Percentiles rank a stretch among this genome's conserved stretches.
Evolutionary conservation across 306 rosid species (phyloP).

Genomic region (Sechiopsis laciniata): DNA sequence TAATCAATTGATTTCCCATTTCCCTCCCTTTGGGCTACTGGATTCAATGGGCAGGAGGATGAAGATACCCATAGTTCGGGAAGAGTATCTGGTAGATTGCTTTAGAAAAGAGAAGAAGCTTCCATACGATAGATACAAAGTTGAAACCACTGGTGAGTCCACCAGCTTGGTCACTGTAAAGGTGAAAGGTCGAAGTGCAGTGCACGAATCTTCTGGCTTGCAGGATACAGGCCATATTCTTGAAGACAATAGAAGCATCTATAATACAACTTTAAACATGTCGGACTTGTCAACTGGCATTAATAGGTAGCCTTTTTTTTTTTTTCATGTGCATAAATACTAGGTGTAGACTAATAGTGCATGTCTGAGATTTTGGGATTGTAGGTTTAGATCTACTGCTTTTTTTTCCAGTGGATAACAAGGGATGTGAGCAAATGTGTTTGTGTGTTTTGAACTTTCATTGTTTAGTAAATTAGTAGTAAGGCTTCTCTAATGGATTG

Average conservation of each 20-base stretch:
- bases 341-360: no score
- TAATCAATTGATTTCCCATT: conserved; percentile 14
- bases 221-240: conserved; percentile 92
- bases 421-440: not conserved
- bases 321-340: not conserved
- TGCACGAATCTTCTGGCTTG: conserved; percentile 80
- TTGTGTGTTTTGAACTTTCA: not conserved
- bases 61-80: conserved; percentile 80
- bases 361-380: not conserved
- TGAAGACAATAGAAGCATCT: conserved; percentile 78
- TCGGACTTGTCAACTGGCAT: conserved; percentile 82
- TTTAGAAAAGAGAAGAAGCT: conserved; percentile 68
- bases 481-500: not conserved
- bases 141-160: conserved; percentile 60
- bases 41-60: conserved; percentile 58
- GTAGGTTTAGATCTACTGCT: not conserved
- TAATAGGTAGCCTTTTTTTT: conserved; percentile 49
- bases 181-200: conserved; percentile 91
- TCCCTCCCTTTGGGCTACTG: conserved; percentile 17
- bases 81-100: conserved; percentile 82
- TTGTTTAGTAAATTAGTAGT: not conserved
- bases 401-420: not conserved
- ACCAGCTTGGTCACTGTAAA: conserved; percentile 84
- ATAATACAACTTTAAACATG: conserved; percentile 82
- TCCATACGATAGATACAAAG: conserved; percentile 64